These are phyloP conservation scores for Saccharomycopsis hybrid DNA, from an alignment of 1,139 yeast genomes.

Conservation along the genomic window DNA sequence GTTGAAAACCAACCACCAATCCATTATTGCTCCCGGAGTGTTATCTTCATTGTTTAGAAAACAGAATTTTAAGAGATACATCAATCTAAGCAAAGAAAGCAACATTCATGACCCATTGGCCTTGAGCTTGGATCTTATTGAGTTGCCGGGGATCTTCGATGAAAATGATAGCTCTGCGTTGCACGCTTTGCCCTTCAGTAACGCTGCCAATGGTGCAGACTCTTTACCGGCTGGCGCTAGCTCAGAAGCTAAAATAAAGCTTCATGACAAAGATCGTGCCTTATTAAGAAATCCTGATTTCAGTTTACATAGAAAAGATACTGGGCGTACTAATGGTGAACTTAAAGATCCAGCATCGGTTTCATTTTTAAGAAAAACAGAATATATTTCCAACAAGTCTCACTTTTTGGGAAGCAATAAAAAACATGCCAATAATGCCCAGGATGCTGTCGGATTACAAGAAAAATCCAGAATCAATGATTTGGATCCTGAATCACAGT, in stretches of 20 bases:
- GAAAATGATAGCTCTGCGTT: constrained; percentile 48
- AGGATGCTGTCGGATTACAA: constrained; percentile 15
- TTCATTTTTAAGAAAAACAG: constrained; percentile 88
- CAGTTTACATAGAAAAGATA: constrained; percentile 28
- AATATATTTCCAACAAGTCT: constrained; percentile 58
- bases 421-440: constrained; percentile 21
- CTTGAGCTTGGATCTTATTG: constrained; percentile 50
- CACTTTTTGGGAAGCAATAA: constrained; percentile 24
- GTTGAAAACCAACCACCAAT: constrained; percentile 36
- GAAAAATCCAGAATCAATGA: constrained; percentile 5
- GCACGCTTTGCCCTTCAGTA: constrained; percentile 27
- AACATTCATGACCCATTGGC: constrained; percentile 66
- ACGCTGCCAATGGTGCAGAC: neutral
- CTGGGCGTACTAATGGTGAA: constrained; percentile 37
- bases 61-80: constrained; percentile 61
- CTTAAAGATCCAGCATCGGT: constrained; percentile 52
- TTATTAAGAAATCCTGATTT: constrained; percentile 67
- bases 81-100: constrained; percentile 50
- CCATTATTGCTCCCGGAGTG: constrained; percentile 54
- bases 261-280: constrained; percentile 73
- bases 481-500: constrained; percentile 22
- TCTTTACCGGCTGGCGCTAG: no score
- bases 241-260: constrained; percentile 31
- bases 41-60: constrained; percentile 70
- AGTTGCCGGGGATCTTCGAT: constrained; percentile 64